Evolutionary conservation across 192 early-diverging fungal species (phyloP).

Genomic region (Oehlia diaphana): DNA sequence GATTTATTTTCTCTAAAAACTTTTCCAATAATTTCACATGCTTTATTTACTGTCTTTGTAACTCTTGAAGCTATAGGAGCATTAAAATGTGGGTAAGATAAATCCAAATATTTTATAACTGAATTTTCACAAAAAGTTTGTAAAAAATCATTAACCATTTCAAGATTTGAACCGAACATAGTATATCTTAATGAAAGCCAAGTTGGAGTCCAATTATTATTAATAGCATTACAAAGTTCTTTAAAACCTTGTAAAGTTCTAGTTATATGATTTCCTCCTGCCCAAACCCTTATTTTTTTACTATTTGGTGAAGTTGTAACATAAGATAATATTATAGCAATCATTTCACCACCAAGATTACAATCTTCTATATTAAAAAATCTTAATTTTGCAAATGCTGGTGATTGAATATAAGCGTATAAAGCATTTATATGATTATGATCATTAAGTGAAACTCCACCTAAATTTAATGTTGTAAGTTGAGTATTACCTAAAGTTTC

Average conservation of each 20-base stretch:
- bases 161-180: neutral
- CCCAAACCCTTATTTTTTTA: conserved; percentile 15
- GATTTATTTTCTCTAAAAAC: conserved; percentile 3
- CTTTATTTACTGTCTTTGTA: neutral
- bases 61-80: too few species aligned
- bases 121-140: conserved; percentile 7
- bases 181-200: conserved; percentile 17
- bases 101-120: neutral
- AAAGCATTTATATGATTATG: neutral
- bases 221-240: conserved; percentile 5
- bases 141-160: neutral
- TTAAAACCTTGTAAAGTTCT: neutral
- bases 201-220: conserved; percentile 13
- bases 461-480: conserved; percentile 23
- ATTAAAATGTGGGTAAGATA: conserved; percentile 6
- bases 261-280: conserved; percentile 17
- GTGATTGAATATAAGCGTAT: conserved; percentile 2
- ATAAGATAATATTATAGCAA: neutral
- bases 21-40: conserved; percentile 6
- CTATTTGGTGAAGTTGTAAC: conserved; percentile 1
- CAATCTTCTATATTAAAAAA: conserved; percentile 17
- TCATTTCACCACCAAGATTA: neutral
- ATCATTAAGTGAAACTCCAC: conserved; percentile 19
- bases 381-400: neutral
- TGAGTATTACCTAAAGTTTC: neutral